Conservation (phyloP, 1,284 basidiomycete genomes). For the Leccinum solheimii region DNA sequence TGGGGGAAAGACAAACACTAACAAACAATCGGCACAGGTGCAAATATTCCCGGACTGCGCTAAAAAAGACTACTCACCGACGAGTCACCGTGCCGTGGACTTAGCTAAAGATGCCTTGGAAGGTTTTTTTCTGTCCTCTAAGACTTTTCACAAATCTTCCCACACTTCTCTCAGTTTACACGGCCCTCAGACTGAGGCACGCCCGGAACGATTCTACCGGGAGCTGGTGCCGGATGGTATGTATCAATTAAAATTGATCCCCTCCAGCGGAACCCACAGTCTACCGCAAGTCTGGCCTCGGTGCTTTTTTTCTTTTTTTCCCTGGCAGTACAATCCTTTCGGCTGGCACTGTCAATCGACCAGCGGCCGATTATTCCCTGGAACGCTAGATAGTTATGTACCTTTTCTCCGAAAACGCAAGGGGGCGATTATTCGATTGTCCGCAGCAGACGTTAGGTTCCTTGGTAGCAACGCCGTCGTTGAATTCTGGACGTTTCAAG, state of each 20-base stretch:
- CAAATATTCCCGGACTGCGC: conserved; percentile 4
- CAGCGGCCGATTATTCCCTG: conserved; percentile 4
- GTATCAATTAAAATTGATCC: conserved; percentile 11
- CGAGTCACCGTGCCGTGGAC: conserved; percentile 3
- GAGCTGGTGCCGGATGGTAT: conserved; percentile 8
- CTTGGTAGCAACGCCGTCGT: conserved; percentile 4
- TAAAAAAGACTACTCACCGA: conserved; percentile 1
- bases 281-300: conserved; percentile 9
- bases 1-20: conserved; percentile 19
- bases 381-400: conserved; percentile 5
- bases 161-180: conserved; percentile 11
- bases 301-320: neutral
- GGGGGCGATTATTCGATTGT: conserved; percentile 3
- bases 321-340: conserved; percentile 15
- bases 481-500: conserved; percentile 12
- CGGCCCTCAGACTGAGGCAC: conserved; percentile 3
- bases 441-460: conserved; percentile 10
- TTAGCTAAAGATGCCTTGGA: conserved; percentile 10
- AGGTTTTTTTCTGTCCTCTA: neutral
- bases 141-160: conserved; percentile 22
- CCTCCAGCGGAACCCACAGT: conserved; percentile 2
- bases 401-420: conserved; percentile 1
- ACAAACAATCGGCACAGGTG: conserved; percentile 24
- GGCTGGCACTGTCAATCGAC: conserved; percentile 9
- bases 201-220: conserved; percentile 12